A percentile compares a stretch with the other conserved stretches of the same genome.
Evolutionary conservation across 495 filamentous ascomycete species (phyloP).

Genomic region (Amorphotheca resinae): DNA sequence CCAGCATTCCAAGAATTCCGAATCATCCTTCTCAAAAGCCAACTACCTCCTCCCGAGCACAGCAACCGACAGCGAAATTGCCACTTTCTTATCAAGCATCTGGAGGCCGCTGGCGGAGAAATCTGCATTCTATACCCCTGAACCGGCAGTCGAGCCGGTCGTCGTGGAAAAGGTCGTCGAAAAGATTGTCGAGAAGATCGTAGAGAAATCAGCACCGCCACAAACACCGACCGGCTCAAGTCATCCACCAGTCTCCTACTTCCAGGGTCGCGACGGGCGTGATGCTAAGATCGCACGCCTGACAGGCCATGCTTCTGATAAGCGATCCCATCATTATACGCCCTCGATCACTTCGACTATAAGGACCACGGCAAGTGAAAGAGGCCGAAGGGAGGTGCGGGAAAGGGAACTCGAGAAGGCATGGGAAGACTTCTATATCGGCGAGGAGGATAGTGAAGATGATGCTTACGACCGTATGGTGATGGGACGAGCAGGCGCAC

Average conservation of each 20-base stretch:
- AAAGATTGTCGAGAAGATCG: not conserved
- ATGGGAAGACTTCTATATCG: constrained; percentile 22
- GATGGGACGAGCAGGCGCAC: constrained; percentile 8
- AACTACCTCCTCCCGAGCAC: constrained; percentile 19
- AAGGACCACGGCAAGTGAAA: constrained; percentile 5
- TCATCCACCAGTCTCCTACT: constrained; percentile 1
- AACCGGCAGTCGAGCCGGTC: constrained; percentile 7
- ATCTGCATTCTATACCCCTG: constrained; percentile 16
- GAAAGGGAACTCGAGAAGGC: constrained; percentile 1
- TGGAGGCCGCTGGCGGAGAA: constrained; percentile 14
- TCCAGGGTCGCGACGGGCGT: not conserved
- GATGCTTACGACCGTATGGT: constrained; percentile 19
- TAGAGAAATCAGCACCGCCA: not conserved
- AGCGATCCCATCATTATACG: not conserved
- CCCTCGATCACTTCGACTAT: constrained; percentile 1
- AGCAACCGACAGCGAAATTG: constrained; percentile 18
- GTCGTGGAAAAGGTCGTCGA: not conserved
- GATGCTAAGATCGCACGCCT: constrained; percentile 5
- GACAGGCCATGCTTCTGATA: not conserved
- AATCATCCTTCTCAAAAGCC: constrained; percentile 15
- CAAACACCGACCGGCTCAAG: not conserved
- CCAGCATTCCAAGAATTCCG: not conserved
- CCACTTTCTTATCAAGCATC: constrained; percentile 17
- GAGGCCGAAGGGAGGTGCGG: not conserved
- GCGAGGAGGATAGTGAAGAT: constrained; percentile 18